A percentile compares a stretch with the other conserved stretches of the same genome.
Evolutionary conservation across 164 flowering plant genomes (phyloP).

Genomic region (Cinnamomum micranthum): DNA sequence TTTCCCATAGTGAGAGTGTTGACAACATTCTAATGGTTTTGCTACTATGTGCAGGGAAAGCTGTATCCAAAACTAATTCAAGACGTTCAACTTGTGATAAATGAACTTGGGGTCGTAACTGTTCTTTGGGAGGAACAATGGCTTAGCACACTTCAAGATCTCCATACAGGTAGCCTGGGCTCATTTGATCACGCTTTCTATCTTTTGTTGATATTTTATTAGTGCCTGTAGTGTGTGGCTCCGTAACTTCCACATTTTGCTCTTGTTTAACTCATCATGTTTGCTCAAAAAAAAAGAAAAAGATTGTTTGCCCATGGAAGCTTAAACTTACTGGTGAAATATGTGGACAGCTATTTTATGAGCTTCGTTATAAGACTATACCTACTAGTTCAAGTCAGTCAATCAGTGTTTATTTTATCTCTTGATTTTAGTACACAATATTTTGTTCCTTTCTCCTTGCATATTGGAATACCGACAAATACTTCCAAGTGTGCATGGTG

Average conservation of each 20-base stretch:
- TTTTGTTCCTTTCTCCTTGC: neutral
- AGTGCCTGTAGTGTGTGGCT: neutral
- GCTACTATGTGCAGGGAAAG: constrained; percentile 52
- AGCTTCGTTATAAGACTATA: neutral
- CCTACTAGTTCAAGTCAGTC: neutral
- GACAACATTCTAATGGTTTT: neutral
- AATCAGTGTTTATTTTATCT: neutral
- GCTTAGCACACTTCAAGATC: constrained; percentile 98
- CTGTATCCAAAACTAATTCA: constrained; percentile 81
- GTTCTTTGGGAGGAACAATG: constrained; percentile 99
- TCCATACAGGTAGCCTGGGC: constrained; percentile 62
- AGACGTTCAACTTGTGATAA: constrained; percentile 90
- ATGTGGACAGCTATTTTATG: neutral
- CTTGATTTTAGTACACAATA: neutral
- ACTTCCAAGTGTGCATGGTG: neutral
- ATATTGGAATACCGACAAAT: neutral
- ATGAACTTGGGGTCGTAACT: constrained; percentile 80
- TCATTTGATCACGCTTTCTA: neutral
- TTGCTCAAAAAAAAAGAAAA: too few species aligned
- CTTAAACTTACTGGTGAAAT: too few species aligned
- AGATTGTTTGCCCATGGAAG: too few species aligned
- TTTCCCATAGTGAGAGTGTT: neutral
- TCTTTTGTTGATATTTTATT: neutral
- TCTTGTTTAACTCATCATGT: neutral
- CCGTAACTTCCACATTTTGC: neutral